Conservation (phyloP, 2,329 filamentous ascomycete genomes). For the Chaetomium sp. region DNA sequence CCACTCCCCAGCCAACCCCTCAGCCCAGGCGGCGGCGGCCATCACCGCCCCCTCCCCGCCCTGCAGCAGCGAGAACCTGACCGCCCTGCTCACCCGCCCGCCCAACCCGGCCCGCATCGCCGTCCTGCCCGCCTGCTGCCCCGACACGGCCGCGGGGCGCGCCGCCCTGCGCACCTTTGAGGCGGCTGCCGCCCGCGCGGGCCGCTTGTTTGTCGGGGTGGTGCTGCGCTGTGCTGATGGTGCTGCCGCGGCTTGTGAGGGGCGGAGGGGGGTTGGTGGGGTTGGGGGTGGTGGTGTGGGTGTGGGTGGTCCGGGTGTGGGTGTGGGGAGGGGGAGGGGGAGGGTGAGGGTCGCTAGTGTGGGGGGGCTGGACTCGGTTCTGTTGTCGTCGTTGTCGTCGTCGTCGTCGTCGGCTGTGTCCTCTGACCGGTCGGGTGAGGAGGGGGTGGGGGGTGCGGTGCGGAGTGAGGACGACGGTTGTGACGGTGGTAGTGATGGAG, state of each 20-base stretch:
- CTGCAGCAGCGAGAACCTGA: conserved; percentile 33
- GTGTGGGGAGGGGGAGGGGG: not conserved
- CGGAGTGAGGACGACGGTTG: not conserved
- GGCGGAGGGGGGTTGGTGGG: not conserved
- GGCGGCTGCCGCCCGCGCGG: conserved; percentile 32
- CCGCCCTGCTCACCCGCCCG: conserved; percentile 33
- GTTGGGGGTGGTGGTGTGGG: not conserved
- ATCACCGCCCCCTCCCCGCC: conserved; percentile 7
- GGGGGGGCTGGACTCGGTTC: not conserved
- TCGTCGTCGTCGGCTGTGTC: not conserved
- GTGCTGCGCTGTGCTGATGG: conserved; percentile 34
- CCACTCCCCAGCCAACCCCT: not conserved
- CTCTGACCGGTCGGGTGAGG: not conserved
- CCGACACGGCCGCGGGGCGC: conserved; percentile 35
- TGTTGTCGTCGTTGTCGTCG: not conserved
- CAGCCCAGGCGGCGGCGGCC: no score
- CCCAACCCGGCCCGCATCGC: conserved; percentile 31
- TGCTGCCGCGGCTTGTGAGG: not conserved
- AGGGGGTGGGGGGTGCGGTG: not conserved
- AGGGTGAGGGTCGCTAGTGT: not conserved
- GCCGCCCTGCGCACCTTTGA: conserved; percentile 34
- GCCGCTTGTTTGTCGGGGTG: conserved; percentile 38
- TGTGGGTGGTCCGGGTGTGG: not conserved
- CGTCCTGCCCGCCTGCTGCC: conserved; percentile 38
- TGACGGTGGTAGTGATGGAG: not conserved